Conservation (phyloP, 2,329 filamentous ascomycete genomes). For the Hypoxylon sp. region DNA sequence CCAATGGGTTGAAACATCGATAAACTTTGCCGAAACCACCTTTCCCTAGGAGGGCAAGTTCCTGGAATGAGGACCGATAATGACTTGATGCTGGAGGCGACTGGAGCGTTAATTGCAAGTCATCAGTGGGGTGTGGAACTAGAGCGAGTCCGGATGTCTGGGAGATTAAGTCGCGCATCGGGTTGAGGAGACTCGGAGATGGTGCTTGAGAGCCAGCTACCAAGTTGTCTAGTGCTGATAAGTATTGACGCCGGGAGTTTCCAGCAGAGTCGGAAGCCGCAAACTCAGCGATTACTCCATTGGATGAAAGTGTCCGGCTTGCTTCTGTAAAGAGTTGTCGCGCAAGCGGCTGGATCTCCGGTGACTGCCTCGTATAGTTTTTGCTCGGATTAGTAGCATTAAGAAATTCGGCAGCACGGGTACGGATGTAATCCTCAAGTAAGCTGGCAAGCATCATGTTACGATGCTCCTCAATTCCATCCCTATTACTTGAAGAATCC, state of each 20-base stretch:
- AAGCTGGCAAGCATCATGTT: slow-evolving; percentile 54
- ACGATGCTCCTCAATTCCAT: slow-evolving; percentile 50
- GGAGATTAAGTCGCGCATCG: slow-evolving; percentile 47
- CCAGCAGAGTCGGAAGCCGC: slow-evolving; percentile 44
- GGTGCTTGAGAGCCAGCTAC: slow-evolving; percentile 39
- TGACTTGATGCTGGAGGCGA: slow-evolving; percentile 46
- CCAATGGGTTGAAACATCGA: slow-evolving; percentile 51
- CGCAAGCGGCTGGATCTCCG: slow-evolving; percentile 49
- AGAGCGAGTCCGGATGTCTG: slow-evolving; percentile 47
- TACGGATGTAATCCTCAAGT: slow-evolving; percentile 54
- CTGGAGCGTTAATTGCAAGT: slow-evolving; percentile 46
- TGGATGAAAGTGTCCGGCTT: slow-evolving; percentile 49
- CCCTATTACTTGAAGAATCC: slow-evolving; percentile 31
- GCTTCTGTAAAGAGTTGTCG: slow-evolving; percentile 49
- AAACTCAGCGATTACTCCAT: slow-evolving; percentile 42
- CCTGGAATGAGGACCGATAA: slow-evolving; percentile 51
- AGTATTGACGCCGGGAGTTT: slow-evolving; percentile 49
- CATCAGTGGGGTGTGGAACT: slow-evolving; percentile 45
- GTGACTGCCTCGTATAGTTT: slow-evolving; percentile 49
- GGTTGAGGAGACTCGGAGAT: slow-evolving; percentile 39
- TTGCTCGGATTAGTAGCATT: slow-evolving; percentile 47
- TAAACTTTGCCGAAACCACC: slow-evolving; percentile 56
- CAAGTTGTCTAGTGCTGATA: slow-evolving; percentile 52
- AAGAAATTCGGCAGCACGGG: slow-evolving; percentile 52
- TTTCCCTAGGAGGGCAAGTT: slow-evolving; percentile 52